Percentiles rank a stretch among this genome's conserved stretches.
Evolutionary conservation across 305 asterid genomes (phyloP).

Genomic region (Solanum hybrid): DNA sequence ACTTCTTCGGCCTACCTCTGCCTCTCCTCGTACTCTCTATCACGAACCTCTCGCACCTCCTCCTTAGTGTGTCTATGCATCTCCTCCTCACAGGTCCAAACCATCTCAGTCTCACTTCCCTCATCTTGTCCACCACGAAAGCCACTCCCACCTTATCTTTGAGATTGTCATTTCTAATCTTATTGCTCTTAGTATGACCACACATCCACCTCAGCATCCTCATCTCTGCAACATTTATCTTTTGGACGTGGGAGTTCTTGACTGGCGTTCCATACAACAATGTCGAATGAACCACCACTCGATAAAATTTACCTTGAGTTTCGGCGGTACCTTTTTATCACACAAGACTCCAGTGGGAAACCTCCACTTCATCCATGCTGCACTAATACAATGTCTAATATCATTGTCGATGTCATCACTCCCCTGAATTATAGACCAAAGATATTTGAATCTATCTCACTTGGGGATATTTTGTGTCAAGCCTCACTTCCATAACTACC

Average conservation of each 20-base stretch:
- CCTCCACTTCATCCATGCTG: not conserved
- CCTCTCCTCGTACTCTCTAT: not conserved
- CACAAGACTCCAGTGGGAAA: not conserved
- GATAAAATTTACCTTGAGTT: not conserved
- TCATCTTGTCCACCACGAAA: not conserved
- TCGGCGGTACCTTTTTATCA: not conserved
- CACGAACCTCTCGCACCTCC: not conserved
- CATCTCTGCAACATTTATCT: not conserved
- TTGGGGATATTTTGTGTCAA: not conserved
- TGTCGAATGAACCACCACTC: not conserved
- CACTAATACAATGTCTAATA: not conserved
- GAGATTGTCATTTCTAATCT: not conserved
- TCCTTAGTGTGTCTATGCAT: not conserved
- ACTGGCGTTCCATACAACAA: not conserved
- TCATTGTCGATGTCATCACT: not conserved
- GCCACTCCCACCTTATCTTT: not conserved
- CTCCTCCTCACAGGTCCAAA: not conserved
- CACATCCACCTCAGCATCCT: not conserved
- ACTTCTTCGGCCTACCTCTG: not conserved
- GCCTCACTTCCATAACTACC: not conserved
- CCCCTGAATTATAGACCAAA: not conserved
- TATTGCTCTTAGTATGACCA: not conserved
- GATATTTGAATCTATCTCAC: not conserved
- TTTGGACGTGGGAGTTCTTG: not conserved
- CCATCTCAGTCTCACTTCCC: not conserved